Conservation (phyloP, 495 filamentous ascomycete species). For the Thozetella sp. region DNA sequence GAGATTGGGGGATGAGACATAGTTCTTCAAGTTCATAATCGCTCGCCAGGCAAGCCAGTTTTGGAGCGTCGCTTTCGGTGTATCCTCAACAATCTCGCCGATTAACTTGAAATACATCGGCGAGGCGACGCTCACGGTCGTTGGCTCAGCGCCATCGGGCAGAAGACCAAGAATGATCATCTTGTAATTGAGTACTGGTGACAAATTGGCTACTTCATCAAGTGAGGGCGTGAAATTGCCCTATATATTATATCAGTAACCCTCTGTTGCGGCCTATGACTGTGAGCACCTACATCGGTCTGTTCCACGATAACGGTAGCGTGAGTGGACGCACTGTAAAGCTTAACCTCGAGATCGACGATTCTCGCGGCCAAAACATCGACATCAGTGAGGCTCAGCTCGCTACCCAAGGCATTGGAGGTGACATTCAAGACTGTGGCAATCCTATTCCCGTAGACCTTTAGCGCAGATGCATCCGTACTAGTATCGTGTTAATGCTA, state of each 20-base stretch:
- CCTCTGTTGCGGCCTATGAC: no score
- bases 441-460: constrained; percentile 30
- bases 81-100: not conserved
- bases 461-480: constrained; percentile 55
- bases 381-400: constrained; percentile 1
- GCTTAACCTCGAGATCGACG: constrained; percentile 1
- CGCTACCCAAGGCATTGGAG: not conserved
- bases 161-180: not conserved
- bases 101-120: not conserved
- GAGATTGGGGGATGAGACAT: no score
- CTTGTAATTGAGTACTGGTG: not conserved
- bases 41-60: not conserved
- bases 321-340: not conserved
- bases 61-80: not conserved
- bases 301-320: not conserved
- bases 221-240: not conserved
- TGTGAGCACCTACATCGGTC: no score
- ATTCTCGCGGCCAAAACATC: not conserved
- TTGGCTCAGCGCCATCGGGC: not conserved
- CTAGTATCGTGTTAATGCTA: constrained; percentile 8
- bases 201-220: not conserved
- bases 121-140: not conserved
- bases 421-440: not conserved
- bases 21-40: not conserved
- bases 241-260: no score